Evolutionary conservation across 2,329 filamentous ascomycete species (phyloP), one percentile per base, ranked within the genome.

Genomic region (Nemania bipapillata): DNA sequence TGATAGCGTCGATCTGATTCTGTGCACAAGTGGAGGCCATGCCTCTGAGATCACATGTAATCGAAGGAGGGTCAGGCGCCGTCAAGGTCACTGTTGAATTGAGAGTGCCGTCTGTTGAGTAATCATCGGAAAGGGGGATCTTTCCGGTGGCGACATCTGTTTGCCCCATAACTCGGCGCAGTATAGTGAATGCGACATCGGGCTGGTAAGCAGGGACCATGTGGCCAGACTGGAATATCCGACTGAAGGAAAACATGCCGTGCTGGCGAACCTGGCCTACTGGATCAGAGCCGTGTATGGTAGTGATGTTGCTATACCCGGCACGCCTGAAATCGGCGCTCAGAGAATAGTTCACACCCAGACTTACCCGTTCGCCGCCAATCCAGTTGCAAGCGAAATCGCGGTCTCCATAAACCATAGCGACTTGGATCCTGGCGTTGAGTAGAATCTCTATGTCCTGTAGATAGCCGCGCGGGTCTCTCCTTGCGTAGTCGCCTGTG

Each of bases 181-280:
- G 64, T 9, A 69, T 60, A 28, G 20, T 22, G 37, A 55, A 32
- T 3, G 65, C 53, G 7, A 62, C 54, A 1, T 82, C 77, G 26
- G 85, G 86, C 76, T 87, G 85, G 72, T 85, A 85, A 30, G 81
- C 82, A 0, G 85, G 84, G 12, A 87, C 81, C 76, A 87, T 83
- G 73, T 89, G 87, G 0, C 87, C 87, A 9, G 86, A 82, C 73
- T 89, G 81, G 74, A 86, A 89, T 3, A 89, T 83, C 0, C 87
- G 82, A 37, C 85, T 84, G 77, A 89, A 90, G 11, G 85, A 87
- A 70, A 89, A 84, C 73, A 92, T 92, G 15, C 90, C 90, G 72
- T 86, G 88, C 76, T 93, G 90, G 0, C 91, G 85, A 0, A 91
- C 90, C 70, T 87, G 86, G n/a, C n/a, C n/a, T n/a, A n/a, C n/a